Evolutionary conservation across 2,329 filamentous ascomycete genomes (phyloP).

Genomic region (Lasiodiplodia sp.): DNA sequence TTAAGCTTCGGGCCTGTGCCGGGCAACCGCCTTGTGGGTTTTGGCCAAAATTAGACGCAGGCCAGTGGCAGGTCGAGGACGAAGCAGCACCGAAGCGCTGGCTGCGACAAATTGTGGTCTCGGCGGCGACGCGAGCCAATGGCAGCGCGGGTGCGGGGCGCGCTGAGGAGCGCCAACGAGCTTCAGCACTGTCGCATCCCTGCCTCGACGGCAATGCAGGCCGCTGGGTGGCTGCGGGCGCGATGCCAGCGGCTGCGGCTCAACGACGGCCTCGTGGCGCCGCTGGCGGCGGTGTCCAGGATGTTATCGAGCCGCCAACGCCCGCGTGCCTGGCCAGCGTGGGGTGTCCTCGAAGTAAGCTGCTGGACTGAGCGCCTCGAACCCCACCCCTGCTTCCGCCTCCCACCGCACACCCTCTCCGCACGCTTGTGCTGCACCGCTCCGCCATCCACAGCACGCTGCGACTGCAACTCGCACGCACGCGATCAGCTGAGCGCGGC

Average conservation of each 20-base stretch:
- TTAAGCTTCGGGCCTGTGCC: slow-evolving; percentile 25
- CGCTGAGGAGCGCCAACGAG: slow-evolving; percentile 12
- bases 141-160: not conserved
- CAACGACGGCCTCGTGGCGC: slow-evolving; percentile 24
- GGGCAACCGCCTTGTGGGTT: slow-evolving; percentile 1
- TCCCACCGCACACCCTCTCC: slow-evolving; percentile 10
- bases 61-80: slow-evolving; percentile 9
- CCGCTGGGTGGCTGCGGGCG: slow-evolving; percentile 13
- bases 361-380: not conserved
- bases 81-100: slow-evolving; percentile 19
- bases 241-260: slow-evolving; percentile 18
- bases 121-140: slow-evolving; percentile 6
- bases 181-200: slow-evolving; percentile 26
- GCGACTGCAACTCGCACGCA: slow-evolving; percentile 1
- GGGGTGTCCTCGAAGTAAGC: not conserved
- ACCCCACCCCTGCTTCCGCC: not conserved
- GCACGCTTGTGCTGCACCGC: not conserved
- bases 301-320: not conserved
- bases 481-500: slow-evolving; percentile 14
- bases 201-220: slow-evolving; percentile 4
- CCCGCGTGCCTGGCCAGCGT: not conserved
- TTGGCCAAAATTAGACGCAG: not conserved
- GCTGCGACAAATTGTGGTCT: slow-evolving; percentile 21
- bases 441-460: slow-evolving; percentile 14
- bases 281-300: not conserved